These are phyloP conservation scores for Coniochaeta hoffmannii DNA, from an alignment of 2,329 filamentous ascomycete species.

Conservation along the genomic window DNA sequence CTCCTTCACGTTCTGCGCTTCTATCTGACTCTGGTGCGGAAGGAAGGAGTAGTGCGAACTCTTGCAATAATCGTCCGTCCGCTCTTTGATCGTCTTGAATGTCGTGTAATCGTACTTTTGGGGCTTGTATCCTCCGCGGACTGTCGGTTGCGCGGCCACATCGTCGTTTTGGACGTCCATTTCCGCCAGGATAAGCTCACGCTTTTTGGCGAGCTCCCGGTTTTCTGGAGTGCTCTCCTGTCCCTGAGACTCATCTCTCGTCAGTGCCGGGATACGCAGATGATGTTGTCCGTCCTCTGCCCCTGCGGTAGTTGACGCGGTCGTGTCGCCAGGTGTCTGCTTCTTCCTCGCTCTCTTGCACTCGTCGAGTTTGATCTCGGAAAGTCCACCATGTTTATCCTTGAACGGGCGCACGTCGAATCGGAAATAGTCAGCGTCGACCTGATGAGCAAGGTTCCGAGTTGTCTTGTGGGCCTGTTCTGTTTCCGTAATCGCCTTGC, in stretches of 20 bases:
- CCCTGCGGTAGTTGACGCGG: background rate
- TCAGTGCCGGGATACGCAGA: background rate
- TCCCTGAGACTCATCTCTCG: background rate
- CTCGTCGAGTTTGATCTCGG: background rate
- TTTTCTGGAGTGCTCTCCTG: background rate
- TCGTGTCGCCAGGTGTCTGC: too few species aligned
- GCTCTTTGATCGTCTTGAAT: background rate
- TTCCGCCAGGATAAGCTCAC: background rate
- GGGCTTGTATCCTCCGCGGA: constrained; percentile 2
- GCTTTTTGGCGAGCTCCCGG: background rate
- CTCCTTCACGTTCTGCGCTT: constrained; percentile 2
- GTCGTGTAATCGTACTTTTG: background rate
- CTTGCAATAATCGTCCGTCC: background rate
- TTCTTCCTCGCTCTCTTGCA: background rate
- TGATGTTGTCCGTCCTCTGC: background rate
- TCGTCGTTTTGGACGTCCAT: constrained; percentile 3
- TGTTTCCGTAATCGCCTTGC: constrained; percentile 2
- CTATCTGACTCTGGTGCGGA: background rate
- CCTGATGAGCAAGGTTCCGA: background rate
- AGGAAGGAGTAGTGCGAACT: background rate
- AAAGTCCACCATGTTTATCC: background rate
- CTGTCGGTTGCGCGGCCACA: constrained; percentile 4
- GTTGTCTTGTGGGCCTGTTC: background rate
- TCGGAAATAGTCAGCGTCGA: background rate
- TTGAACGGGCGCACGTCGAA: constrained; percentile 1